A percentile compares a stretch with the other conserved stretches of the same genome.
Conservation (phyloP, 257 asterid species). For the Henckelia pumila region DNA sequence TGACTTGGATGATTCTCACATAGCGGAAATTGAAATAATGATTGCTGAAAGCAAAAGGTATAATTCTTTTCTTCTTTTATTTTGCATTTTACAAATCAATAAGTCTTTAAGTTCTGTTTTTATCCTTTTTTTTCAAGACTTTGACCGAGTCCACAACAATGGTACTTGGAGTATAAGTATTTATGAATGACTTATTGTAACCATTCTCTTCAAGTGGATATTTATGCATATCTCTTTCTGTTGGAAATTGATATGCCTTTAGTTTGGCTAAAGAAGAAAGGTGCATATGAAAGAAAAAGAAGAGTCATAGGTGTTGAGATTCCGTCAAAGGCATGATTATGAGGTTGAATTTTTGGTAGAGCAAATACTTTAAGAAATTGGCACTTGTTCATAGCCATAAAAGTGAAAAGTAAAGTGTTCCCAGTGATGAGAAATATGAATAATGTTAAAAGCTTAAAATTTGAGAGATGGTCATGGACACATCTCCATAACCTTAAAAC, state of each 20-base stretch:
- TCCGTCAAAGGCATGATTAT: not conserved
- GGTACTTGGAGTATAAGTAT: not conserved
- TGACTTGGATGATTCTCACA: constrained; percentile 70
- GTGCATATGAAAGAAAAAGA: not conserved
- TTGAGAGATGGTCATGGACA: not conserved
- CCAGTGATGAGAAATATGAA: not conserved
- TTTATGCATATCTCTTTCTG: constrained; percentile 6
- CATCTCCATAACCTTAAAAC: not conserved
- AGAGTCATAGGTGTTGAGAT: not conserved
- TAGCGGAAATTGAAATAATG: constrained; percentile 91
- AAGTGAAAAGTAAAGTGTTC: not conserved
- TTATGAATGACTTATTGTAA: not conserved
- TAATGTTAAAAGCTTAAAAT: not conserved
- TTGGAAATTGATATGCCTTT: not conserved
- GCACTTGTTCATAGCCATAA: not conserved
- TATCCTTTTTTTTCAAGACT: not conserved
- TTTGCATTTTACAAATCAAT: constrained; percentile 11
- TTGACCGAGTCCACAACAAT: not conserved
- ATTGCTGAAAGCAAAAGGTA: constrained; percentile 85
- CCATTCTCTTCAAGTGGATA: not conserved
- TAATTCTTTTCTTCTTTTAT: constrained; percentile 1
- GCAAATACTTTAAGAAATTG: not conserved
- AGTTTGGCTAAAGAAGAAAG: not conserved
- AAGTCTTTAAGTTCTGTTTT: not conserved
- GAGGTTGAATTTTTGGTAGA: not conserved